Evolutionary conservation across 306 rosid species (phyloP).

Genomic region (Cicer chorassanicum): DNA sequence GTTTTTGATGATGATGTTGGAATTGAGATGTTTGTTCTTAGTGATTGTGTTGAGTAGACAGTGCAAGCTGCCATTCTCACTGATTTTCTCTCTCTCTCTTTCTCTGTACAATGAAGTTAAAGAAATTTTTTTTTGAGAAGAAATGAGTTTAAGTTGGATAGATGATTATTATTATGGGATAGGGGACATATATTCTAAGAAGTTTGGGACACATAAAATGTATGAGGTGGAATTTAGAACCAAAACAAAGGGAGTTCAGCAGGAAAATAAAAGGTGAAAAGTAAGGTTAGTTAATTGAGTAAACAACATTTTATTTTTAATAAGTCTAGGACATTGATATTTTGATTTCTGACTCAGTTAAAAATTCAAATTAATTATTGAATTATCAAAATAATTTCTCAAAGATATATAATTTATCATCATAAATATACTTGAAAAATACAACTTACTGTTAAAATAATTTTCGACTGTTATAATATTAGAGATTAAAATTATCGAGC

Average conservation of each 20-base stretch:
- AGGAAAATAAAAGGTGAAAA: constrained; percentile 44
- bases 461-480: no score
- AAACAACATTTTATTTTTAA: not conserved
- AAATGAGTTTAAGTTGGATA: constrained; percentile 42
- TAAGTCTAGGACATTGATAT: no score
- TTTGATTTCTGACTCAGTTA: no score
- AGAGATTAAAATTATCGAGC: no score
- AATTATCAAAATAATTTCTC: no score
- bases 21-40: constrained; percentile 71
- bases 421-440: no score
- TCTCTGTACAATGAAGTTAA: constrained; percentile 33
- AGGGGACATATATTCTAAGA: constrained; percentile 45
- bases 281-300: constrained; percentile 26
- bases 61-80: constrained; percentile 77
- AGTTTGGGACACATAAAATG: constrained; percentile 57
- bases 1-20: constrained; percentile 69
- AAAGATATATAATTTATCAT: no score
- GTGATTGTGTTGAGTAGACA: constrained; percentile 81
- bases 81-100: constrained; percentile 31
- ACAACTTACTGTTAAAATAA: no score
- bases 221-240: constrained; percentile 52
- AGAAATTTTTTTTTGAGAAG: constrained; percentile 48
- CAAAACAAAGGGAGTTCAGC: constrained; percentile 50
- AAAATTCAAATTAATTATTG: no score
- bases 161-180: constrained; percentile 43